Evolutionary conservation across 73 alveolate species (phyloP).

Genomic region (Uronychia setigera): DNA sequence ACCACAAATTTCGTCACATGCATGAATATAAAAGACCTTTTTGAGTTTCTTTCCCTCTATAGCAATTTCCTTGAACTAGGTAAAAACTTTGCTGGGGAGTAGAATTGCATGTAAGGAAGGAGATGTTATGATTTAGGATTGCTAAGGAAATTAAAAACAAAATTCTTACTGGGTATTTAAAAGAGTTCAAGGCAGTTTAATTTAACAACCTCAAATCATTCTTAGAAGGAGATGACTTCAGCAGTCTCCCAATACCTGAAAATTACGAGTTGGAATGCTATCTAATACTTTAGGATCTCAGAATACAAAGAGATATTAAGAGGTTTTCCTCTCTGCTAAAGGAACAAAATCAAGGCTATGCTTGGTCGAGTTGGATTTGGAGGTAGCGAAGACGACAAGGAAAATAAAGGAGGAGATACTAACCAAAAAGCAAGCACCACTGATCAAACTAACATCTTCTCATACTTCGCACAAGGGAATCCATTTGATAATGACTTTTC

Average conservation of each 20-base stretch:
- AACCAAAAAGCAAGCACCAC: background rate
- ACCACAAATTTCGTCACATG: background rate
- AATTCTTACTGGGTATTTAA: background rate
- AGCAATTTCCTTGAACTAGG: background rate
- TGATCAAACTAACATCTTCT: background rate
- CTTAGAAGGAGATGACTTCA: background rate
- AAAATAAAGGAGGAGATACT: too few species aligned
- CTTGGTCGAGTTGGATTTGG: background rate
- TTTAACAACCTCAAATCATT: background rate
- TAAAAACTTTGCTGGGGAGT: background rate
- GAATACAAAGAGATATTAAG: background rate
- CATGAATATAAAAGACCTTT: background rate
- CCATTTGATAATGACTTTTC: background rate
- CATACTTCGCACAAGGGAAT: background rate
- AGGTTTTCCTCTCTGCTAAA: background rate
- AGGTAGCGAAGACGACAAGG: background rate
- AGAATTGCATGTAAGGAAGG: background rate
- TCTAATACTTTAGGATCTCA: background rate
- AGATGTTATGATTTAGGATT: background rate
- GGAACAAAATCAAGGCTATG: background rate
- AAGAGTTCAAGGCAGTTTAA: background rate
- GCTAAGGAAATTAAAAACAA: background rate
- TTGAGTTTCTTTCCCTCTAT: background rate
- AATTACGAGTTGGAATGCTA: background rate
- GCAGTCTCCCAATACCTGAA: background rate